Conservation (phyloP, 176 grass and related monocot species). For the Oryza longistaminata region DNA sequence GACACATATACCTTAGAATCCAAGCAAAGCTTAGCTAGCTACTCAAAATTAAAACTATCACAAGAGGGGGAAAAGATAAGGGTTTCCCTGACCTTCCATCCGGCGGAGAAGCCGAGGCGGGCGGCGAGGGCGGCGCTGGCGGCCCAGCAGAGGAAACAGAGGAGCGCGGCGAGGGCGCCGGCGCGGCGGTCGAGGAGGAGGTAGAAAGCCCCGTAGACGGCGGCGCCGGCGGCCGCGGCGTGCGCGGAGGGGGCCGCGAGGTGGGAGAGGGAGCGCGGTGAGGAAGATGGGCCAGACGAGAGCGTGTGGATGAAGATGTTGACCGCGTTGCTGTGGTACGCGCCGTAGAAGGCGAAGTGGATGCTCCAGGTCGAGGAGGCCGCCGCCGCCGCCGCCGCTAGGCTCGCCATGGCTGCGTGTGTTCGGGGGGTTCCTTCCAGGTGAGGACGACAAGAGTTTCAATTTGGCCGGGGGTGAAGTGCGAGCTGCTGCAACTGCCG, state of each 20-base stretch:
- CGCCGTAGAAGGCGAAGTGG: constrained; percentile 92
- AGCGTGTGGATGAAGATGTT: constrained; percentile 81
- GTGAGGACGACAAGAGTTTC: too few species aligned
- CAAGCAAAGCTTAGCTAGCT: neutral
- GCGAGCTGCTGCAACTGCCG: too few species aligned
- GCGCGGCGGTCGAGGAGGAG: constrained; percentile 66
- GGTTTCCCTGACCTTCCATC: constrained; percentile 51
- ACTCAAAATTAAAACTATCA: neutral
- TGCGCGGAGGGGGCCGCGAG: constrained; percentile 44
- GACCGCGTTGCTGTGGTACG: constrained; percentile 86
- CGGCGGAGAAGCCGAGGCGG: constrained; percentile 58
- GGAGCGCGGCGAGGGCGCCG: constrained; percentile 48
- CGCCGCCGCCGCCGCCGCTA: constrained; percentile 21
- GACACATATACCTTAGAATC: neutral
- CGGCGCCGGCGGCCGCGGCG: constrained; percentile 38
- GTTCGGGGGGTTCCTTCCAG: too few species aligned
- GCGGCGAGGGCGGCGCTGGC: constrained; percentile 51
- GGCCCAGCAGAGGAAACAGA: constrained; percentile 69
- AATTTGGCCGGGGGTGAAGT: too few species aligned
- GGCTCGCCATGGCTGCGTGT: constrained; percentile 39
- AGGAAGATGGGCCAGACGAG: constrained; percentile 93
- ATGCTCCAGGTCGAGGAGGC: constrained; percentile 72
- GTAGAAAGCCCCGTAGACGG: constrained; percentile 60
- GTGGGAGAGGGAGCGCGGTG: constrained; percentile 66
- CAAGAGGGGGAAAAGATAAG: neutral